Evolutionary conservation across 371 early-diverging fungal genomes (phyloP).

Genomic region (Mortierella sp.): DNA sequence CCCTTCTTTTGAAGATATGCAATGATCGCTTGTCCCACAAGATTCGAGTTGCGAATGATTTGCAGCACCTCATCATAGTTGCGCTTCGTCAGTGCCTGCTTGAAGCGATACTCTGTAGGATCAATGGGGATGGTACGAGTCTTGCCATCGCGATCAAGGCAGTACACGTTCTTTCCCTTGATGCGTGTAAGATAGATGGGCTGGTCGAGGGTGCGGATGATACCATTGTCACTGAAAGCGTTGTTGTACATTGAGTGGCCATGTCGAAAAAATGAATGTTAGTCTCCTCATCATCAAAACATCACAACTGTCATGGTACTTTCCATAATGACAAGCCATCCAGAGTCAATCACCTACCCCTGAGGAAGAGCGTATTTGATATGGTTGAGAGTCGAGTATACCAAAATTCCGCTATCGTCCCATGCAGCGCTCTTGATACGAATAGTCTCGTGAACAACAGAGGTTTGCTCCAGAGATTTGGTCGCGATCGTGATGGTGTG

Average conservation of each 20-base stretch:
- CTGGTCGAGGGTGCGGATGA: conserved; percentile 95
- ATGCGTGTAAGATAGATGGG: conserved; percentile 91
- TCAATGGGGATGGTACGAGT: conserved; percentile 89
- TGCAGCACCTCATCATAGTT: conserved; percentile 93
- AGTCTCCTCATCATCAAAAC: too few relatives aligned
- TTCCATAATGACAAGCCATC: too few relatives aligned
- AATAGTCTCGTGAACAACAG: conserved; percentile 95
- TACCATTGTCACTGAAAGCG: conserved; percentile 86
- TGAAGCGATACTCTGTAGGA: conserved; percentile 98
- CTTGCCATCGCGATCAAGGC: conserved; percentile 89
- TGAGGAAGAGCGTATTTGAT: conserved; percentile 97
- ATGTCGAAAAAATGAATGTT: too few relatives aligned
- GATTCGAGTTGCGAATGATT: conserved; percentile 93
- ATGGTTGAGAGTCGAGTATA: conserved; percentile 98
- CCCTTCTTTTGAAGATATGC: conserved; percentile 98
- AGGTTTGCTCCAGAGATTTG: conserved; percentile 85
- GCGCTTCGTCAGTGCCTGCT: conserved; percentile 89
- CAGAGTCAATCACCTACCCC: conserved; percentile 64
- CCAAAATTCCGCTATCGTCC: conserved; percentile 92
- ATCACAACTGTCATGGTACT: too few relatives aligned
- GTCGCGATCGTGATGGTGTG: conserved; percentile 91
- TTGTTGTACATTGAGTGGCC: background rate
- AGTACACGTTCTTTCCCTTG: conserved; percentile 85
- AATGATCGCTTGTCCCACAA: conserved; percentile 98
- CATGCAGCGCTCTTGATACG: conserved; percentile 97